Base-by-base conservation (phyloP, 2,329 filamentous ascomycete species). In the Diaporthe longicolla region DNA sequence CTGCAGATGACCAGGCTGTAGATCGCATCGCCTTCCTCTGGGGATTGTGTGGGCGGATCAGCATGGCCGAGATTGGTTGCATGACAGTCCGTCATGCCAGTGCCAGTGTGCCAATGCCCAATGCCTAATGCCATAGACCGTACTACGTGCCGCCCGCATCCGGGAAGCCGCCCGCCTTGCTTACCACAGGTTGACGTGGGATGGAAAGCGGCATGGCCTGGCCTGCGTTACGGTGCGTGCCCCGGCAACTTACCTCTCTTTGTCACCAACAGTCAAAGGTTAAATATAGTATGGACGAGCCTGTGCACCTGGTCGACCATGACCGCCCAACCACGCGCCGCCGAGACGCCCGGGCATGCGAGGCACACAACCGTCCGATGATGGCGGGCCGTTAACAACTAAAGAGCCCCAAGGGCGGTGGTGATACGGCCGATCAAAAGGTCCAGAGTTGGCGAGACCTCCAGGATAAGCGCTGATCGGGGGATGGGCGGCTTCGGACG, bases 361-460 rank as follows among this genome's bases (percentile, higher is more conserved):
- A 63, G 57, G 35, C 37, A 24, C 37, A 43, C 21, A 15, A 35
- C 70, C 70, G 57, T 63, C 57, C 70, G 54, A 52, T 52, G 58
- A 26, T 52, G 32, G 58, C 66, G 72, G 58, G 35, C 72, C 66
- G 57, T 71, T 73, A 54, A 35, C 65, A 32, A 48, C 37, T 59
- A 21, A 24, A 70, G 43, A 63, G 40, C 40, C 59, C 24, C 45
- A 40, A 32, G 40, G 40, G 29, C 48, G 45, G 69, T 52, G 40
- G 55, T 50, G 55, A 71, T 61, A 45, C 45, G 52, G 73, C 52
- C 73, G 73, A 74, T 68, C 73, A 54, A 63, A 69, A 48, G 73
- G 73, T 59, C 73, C 55, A 74, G 48, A 70, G 35, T 72, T 70
- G 73, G 70, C 73, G 70, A 74, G 73, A 65, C 70, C 61, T 54